These are phyloP conservation scores for Olyra latifolia DNA, from an alignment of 176 grass and related monocot species.

Conservation along the genomic window DNA sequence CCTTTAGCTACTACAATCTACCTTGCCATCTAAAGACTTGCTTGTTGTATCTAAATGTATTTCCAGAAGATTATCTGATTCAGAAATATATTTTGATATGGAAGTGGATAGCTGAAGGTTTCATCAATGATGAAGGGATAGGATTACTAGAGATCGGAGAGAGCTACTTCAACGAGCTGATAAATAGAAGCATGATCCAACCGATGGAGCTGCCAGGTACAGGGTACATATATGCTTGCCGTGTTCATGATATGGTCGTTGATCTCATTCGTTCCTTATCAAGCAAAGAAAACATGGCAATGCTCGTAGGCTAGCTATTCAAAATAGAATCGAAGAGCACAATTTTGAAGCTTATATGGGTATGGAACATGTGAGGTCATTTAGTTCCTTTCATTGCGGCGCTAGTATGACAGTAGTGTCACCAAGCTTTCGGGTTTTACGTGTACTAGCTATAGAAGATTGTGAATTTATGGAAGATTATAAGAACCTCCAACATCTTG, in stretches of 20 bases:
- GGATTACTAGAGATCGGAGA: background rate
- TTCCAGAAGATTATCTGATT: background rate
- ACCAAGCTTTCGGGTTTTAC: background rate
- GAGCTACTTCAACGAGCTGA: background rate
- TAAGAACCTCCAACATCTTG: background rate
- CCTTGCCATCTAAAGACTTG: background rate
- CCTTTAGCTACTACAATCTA: constrained; percentile 1
- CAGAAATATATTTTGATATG: background rate
- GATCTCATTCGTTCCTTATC: background rate
- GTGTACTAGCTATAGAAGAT: background rate
- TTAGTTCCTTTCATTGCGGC: background rate
- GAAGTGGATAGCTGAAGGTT: constrained; percentile 22
- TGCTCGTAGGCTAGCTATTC: background rate
- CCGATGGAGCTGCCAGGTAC: accelerated
- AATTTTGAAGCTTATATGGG: too few species aligned
- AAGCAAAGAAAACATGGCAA: background rate
- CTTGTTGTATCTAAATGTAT: background rate
- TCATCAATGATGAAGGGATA: background rate
- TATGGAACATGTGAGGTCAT: background rate
- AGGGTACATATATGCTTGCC: background rate
- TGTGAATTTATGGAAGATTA: background rate
- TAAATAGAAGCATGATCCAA: constrained; percentile 23
- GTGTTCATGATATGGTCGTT: background rate
- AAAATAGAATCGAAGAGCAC: background rate
- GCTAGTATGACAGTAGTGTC: background rate